Evolutionary conservation across 345 rosid species (phyloP).

Genomic region (Ailanthus altissimus): DNA sequence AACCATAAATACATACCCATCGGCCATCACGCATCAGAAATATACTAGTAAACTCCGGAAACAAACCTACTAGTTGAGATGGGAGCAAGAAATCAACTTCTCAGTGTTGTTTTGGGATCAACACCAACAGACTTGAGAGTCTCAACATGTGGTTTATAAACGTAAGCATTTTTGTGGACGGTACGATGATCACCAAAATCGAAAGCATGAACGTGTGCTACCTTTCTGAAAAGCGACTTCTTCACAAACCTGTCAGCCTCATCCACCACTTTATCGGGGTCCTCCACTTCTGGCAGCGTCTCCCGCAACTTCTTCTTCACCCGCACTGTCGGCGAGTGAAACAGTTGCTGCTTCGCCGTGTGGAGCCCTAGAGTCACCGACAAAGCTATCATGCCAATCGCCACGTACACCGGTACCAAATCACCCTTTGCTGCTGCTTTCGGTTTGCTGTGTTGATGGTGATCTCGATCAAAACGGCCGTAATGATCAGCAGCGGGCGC

Average conservation of each 20-base stretch:
- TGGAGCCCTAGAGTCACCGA: conserved; percentile 49
- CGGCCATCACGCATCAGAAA: too few relatives aligned
- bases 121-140: conserved; percentile 65
- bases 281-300: conserved; percentile 71
- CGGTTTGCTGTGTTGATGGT: background rate
- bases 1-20: too few relatives aligned
- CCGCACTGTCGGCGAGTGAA: conserved; percentile 57
- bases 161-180: conserved; percentile 40
- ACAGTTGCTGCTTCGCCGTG: conserved; percentile 65
- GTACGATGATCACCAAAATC: conserved; percentile 38
- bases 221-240: conserved; percentile 68
- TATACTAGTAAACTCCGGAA: too few relatives aligned
- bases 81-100: too few relatives aligned
- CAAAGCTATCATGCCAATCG: conserved; percentile 47
- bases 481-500: conserved; percentile 28
- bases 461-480: conserved; percentile 14
- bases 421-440: conserved; percentile 38
- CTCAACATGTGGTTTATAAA: conserved; percentile 38
- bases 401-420: conserved; percentile 42
- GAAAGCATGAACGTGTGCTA: conserved; percentile 65
- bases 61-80: too few relatives aligned
- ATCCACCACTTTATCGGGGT: conserved; percentile 53
- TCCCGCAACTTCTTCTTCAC: conserved; percentile 69
- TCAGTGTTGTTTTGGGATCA: conserved; percentile 37
- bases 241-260: conserved; percentile 46